These are phyloP conservation scores for Aspergillus hiratsukae DNA, from an alignment of 2,329 filamentous ascomycete genomes.

Conservation along the genomic window DNA sequence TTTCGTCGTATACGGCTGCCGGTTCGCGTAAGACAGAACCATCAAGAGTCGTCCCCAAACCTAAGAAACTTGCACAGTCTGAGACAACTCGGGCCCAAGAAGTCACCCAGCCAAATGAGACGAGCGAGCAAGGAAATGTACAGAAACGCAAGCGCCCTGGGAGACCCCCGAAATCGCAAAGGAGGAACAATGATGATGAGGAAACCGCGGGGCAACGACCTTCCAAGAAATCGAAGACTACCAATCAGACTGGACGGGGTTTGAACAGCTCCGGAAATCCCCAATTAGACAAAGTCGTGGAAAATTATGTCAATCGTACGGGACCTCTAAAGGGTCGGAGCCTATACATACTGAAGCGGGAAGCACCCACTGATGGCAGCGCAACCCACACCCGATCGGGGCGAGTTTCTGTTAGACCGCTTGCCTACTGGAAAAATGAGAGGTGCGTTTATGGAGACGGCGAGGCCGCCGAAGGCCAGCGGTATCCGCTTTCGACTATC, in stretches of 20 bases:
- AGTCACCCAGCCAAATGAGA: conserved; percentile 12
- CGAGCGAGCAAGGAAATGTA: conserved; percentile 11
- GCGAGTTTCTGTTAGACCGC: conserved; percentile 69
- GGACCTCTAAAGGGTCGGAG: conserved; percentile 46
- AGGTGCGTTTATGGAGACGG: conserved; percentile 65
- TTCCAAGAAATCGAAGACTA: conserved; percentile 29
- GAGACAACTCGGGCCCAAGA: conserved; percentile 8
- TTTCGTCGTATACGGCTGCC: conserved; percentile 9
- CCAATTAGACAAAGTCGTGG: conserved; percentile 40
- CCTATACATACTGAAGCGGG: conserved; percentile 48
- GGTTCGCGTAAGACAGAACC: conserved; percentile 12
- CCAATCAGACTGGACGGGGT: conserved; percentile 18
- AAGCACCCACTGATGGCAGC: conserved; percentile 50
- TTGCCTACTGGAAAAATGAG: conserved; percentile 86
- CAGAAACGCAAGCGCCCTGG: conserved; percentile 29
- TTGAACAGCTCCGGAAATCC: conserved; percentile 27
- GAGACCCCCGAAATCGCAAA: conserved; percentile 28
- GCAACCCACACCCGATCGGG: conserved; percentile 69
- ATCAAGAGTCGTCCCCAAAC: conserved; percentile 13
- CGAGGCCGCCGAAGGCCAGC: conserved; percentile 51
- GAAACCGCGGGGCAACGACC: conserved; percentile 23
- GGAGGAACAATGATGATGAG: conserved; percentile 16
- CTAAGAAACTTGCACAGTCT: conserved; percentile 11
- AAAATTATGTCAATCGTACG: conserved; percentile 40
- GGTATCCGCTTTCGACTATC: conserved; percentile 64